Percentiles rank a stretch among this genome's conserved stretches.
These are phyloP conservation scores for Trichoderma sp. DNA, from an alignment of 2,329 filamentous ascomycete genomes.

Conservation along the genomic window DNA sequence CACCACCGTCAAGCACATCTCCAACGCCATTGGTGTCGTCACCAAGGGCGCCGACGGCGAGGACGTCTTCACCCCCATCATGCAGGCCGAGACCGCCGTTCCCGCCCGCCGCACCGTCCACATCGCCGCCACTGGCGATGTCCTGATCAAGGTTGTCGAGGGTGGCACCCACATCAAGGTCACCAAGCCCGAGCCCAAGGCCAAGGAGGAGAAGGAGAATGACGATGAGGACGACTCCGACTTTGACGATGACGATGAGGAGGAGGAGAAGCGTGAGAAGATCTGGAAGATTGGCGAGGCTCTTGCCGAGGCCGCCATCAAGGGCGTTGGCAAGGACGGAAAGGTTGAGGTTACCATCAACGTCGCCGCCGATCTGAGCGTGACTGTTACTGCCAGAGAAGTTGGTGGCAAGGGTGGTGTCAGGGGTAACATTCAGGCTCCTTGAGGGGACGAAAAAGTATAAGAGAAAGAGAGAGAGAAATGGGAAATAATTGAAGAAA, in stretches of 20 bases:
- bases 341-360: conserved; percentile 96
- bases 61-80: conserved; percentile 77
- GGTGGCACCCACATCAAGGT: conserved; percentile 91
- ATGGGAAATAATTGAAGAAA: background rate
- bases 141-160: conserved; percentile 86
- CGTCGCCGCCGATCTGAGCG: conserved; percentile 75
- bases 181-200: conserved; percentile 81
- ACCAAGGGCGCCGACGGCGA: conserved; percentile 62
- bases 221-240: conserved; percentile 68
- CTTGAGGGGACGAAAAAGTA: conserved; percentile 26
- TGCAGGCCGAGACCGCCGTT: conserved; percentile 84
- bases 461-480: background rate
- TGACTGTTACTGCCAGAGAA: conserved; percentile 82
- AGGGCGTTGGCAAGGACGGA: conserved; percentile 79
- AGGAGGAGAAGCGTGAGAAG: conserved; percentile 86
- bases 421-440: conserved; percentile 58
- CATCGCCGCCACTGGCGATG: conserved; percentile 78
- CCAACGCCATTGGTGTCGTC: conserved; percentile 85
- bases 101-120: conserved; percentile 85
- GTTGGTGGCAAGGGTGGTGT: conserved; percentile 87
- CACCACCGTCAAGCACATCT: conserved; percentile 88
- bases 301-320: conserved; percentile 84
- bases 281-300: conserved; percentile 85
- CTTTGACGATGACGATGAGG: conserved; percentile 71
- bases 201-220: conserved; percentile 69